A percentile compares a stretch with the other conserved stretches of the same genome.
These are phyloP conservation scores for Firmiana major DNA, from an alignment of 345 rosid genomes.

Conservation along the genomic window DNA sequence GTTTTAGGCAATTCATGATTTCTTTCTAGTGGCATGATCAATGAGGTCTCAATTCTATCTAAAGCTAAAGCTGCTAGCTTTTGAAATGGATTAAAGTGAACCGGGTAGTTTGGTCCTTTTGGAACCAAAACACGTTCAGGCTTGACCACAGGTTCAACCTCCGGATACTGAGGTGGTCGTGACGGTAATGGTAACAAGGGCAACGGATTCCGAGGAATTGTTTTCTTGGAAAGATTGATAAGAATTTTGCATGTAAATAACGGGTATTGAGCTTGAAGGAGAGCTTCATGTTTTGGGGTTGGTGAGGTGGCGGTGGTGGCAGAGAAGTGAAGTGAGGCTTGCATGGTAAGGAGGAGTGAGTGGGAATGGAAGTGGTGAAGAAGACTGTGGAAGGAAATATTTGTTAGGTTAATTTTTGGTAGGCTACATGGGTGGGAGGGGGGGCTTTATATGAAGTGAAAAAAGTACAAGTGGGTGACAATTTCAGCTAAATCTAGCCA, in stretches of 20 bases:
- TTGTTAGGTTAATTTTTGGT: background rate
- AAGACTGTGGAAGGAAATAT: background rate
- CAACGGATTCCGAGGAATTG: background rate
- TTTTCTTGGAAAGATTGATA: slow-evolving; percentile 22
- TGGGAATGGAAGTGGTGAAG: background rate
- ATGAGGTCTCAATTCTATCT: slow-evolving; percentile 35
- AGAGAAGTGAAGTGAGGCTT: slow-evolving; percentile 7
- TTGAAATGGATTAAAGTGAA: slow-evolving; percentile 34
- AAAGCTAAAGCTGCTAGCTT: slow-evolving; percentile 32
- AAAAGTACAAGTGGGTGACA: background rate
- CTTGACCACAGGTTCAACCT: background rate
- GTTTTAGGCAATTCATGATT: slow-evolving; percentile 27
- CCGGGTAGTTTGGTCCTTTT: background rate
- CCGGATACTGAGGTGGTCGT: background rate
- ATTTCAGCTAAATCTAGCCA: background rate
- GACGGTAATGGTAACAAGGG: background rate
- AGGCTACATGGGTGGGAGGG: background rate
- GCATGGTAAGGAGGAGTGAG: slow-evolving; percentile 12
- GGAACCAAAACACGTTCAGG: background rate
- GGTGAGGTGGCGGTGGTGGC: background rate
- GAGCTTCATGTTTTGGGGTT: background rate
- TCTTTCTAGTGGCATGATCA: slow-evolving; percentile 31
- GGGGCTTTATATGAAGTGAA: slow-evolving; percentile 17
- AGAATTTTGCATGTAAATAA: slow-evolving; percentile 22
- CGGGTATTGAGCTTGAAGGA: background rate